These are phyloP conservation scores for Saccharomyces hybrid DNA, from an alignment of 1,139 yeast species.

Conservation along the genomic window DNA sequence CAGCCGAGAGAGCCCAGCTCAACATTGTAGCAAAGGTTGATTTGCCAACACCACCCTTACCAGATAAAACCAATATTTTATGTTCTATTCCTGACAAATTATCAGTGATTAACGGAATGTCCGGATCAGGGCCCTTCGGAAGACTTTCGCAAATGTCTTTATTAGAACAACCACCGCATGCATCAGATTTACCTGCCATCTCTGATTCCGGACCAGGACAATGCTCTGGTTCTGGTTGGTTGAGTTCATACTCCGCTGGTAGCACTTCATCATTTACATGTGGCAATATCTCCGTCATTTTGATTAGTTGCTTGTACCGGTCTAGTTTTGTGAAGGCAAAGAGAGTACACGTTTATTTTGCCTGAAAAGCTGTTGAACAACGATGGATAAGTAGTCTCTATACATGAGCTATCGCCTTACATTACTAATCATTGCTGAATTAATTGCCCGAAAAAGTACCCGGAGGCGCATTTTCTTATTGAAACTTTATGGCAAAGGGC, in stretches of 20 bases:
- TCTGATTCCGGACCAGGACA: slow-evolving; percentile 98
- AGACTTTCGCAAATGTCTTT: slow-evolving; percentile 79
- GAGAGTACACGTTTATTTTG: background rate
- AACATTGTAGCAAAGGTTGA: slow-evolving; percentile 93
- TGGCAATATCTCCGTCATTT: slow-evolving; percentile 16
- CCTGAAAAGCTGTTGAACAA: background rate
- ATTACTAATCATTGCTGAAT: background rate
- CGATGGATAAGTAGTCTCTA: background rate
- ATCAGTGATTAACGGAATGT: slow-evolving; percentile 64
- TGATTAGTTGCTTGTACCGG: background rate
- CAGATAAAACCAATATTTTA: slow-evolving; percentile 79
- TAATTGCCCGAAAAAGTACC: background rate
- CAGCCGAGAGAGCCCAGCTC: slow-evolving; percentile 92
- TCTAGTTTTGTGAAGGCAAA: background rate
- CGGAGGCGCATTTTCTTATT: background rate
- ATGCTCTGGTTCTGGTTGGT: slow-evolving; percentile 77
- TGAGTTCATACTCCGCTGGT: slow-evolving; percentile 27
- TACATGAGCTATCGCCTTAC: background rate
- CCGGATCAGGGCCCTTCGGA: slow-evolving; percentile 96
- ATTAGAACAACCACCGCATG: slow-evolving; percentile 93
- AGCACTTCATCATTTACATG: slow-evolving; percentile 12
- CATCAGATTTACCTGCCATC: slow-evolving; percentile 86
- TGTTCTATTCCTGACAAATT: slow-evolving; percentile 66
- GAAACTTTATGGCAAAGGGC: background rate
- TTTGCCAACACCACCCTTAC: slow-evolving; percentile 98